Evolutionary conservation across 257 asterid species (phyloP).

Genomic region (Nicotiana knightiana): DNA sequence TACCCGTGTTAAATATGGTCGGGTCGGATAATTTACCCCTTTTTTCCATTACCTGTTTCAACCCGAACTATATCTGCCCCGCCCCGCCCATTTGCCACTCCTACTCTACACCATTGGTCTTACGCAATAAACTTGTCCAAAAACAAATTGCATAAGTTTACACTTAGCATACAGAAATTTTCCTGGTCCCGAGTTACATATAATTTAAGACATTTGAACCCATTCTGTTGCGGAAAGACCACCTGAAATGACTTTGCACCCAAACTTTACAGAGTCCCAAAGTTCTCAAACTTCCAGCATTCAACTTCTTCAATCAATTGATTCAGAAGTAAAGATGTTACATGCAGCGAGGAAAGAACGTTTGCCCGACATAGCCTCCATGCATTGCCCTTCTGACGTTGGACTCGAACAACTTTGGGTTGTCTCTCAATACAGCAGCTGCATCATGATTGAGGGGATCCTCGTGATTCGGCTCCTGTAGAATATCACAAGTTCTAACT

Average conservation of each 20-base stretch:
- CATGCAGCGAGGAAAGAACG: constrained; percentile 71
- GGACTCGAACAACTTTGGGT: constrained; percentile 77
- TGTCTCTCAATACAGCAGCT: constrained; percentile 83
- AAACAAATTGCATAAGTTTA: background rate
- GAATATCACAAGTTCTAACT: background rate
- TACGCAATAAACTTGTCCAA: background rate
- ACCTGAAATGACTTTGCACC: constrained; percentile 6
- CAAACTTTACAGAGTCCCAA: constrained; percentile 37
- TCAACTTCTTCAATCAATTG: constrained; percentile 16
- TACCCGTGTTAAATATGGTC: too few species aligned
- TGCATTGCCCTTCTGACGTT: constrained; percentile 87
- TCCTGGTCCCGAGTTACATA: background rate
- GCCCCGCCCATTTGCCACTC: too few species aligned
- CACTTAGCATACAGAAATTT: background rate
- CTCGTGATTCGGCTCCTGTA: constrained; percentile 94
- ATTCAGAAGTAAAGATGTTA: constrained; percentile 30
- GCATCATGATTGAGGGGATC: constrained; percentile 97
- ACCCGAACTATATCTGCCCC: too few species aligned
- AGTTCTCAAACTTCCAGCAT: constrained; percentile 16
- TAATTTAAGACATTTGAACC: background rate
- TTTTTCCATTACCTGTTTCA: too few species aligned
- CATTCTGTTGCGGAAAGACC: constrained; percentile 7
- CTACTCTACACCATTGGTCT: background rate
- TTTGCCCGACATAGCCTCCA: constrained; percentile 90
- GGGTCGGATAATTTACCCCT: too few species aligned